A percentile compares a stretch with the other conserved stretches of the same genome.
phyloP scores from a whole-genome alignment of 2,329 filamentous ascomycete species.

The Penicillium glabrum region DNA sequence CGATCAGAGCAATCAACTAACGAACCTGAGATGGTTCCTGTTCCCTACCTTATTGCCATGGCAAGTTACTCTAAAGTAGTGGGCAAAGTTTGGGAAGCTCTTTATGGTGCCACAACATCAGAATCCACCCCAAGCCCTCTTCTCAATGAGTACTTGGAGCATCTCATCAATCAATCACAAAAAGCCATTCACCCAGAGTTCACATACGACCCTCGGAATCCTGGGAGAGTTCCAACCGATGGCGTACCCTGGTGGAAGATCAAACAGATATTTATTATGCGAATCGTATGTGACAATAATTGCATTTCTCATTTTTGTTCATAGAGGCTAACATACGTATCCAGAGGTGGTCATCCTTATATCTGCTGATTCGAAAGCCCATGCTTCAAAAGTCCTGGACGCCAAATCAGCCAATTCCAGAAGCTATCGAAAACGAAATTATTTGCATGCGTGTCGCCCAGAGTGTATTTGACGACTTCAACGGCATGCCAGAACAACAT shows the following conservation, averaged over 20 bases:
- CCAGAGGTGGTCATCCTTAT: slow-evolving; percentile 21
- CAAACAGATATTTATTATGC: slow-evolving; percentile 23
- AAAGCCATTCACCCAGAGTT: slow-evolving; percentile 15
- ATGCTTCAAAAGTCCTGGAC: slow-evolving; percentile 1
- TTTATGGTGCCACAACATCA: slow-evolving; percentile 15
- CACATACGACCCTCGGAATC: slow-evolving; percentile 4
- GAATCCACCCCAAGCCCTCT: slow-evolving; percentile 12
- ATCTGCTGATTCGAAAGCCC: slow-evolving; percentile 15
- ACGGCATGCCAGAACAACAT: slow-evolving; percentile 18
- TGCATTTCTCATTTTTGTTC: not conserved
- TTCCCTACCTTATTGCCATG: slow-evolving; percentile 23
- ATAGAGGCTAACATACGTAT: not conserved
- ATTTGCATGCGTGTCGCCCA: slow-evolving; percentile 20
- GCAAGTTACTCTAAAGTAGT: slow-evolving; percentile 18
- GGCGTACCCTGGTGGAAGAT: slow-evolving; percentile 16
- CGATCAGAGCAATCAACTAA: not conserved
- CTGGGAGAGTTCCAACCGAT: not conserved
- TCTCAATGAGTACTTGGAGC: slow-evolving; percentile 18
- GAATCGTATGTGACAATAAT: slow-evolving; percentile 12
- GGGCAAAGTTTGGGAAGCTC: slow-evolving; percentile 24
- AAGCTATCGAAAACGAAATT: slow-evolving; percentile 19
- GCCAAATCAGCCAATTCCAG: not conserved
- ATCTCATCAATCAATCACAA: slow-evolving; percentile 16
- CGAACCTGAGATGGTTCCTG: not conserved
- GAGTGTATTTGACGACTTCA: slow-evolving; percentile 18